Conservation (phyloP, 1,284 basidiomycete genomes). For the Moesziomyces aphidis region DNA sequence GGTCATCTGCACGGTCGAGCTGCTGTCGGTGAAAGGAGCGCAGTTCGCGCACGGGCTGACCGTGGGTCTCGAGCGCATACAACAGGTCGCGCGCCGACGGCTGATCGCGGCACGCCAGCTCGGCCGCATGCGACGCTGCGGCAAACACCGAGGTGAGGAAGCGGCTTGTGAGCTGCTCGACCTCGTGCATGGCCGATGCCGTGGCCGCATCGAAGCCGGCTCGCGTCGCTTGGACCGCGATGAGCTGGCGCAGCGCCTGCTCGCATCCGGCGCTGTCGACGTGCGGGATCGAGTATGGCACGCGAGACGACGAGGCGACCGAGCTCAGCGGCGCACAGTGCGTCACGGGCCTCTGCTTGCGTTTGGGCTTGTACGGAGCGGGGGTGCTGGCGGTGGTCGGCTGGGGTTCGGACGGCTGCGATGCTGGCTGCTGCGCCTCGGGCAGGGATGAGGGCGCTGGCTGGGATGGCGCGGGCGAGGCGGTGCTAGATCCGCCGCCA, state of each 20-base stretch:
- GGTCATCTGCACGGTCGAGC: constrained; percentile 4
- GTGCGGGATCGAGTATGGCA: constrained; percentile 18
- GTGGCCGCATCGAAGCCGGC: constrained; percentile 43
- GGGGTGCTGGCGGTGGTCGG: neutral
- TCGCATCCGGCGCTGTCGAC: constrained; percentile 26
- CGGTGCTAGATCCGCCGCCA: constrained; percentile 13
- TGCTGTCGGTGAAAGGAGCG: constrained; percentile 32
- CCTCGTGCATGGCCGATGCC: constrained; percentile 36
- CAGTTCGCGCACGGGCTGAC: constrained; percentile 40
- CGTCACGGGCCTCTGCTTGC: constrained; percentile 33
- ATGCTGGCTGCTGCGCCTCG: neutral
- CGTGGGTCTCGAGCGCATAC: constrained; percentile 49
- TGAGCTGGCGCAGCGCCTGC: constrained; percentile 29
- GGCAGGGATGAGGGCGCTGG: constrained; percentile 2
- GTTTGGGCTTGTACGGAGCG: constrained; percentile 32
- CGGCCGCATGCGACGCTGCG: constrained; percentile 39
- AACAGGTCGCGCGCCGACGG: constrained; percentile 48
- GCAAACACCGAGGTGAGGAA: constrained; percentile 42
- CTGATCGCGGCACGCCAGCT: constrained; percentile 24
- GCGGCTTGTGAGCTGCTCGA: constrained; percentile 37
- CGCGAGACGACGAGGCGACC: constrained; percentile 24
- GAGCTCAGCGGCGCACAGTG: constrained; percentile 15
- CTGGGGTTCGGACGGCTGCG: constrained; percentile 1
- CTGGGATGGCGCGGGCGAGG: constrained; percentile 12
- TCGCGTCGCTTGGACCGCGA: constrained; percentile 33